Evolutionary conservation across 1,284 basidiomycete genomes (phyloP), one percentile per base, ranked within the genome.

Genomic region (Ustilago loliicola): DNA sequence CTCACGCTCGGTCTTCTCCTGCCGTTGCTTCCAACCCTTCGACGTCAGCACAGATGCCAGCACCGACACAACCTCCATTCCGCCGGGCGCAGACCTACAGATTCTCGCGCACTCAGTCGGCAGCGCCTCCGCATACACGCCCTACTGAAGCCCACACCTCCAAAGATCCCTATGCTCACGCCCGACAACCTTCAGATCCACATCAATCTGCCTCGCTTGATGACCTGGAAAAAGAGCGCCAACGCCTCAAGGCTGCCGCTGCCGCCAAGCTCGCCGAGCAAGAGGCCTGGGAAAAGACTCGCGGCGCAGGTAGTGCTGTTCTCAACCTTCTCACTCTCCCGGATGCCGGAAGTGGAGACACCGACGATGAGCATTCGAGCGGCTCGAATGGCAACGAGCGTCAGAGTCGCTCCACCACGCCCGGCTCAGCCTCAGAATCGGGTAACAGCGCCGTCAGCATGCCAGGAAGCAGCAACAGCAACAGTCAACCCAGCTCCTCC

Each of bases 221-320:
- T 29, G 67, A 71, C 42, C n/a, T 48, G 11, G 76, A 77, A 38
- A 69, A 69, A 59, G 75, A 78, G 59, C 60, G 68, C 11, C 71
- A 78, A 25, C 63, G 71, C 0, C 67, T 78, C 38, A 67, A 71
- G 23, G 71, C 67, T 15, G 71, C 67, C 4, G 79, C 75, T 11
- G 79, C 80, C 15, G 81, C 81, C n/a, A 78, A 78, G 47, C 63
- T 76, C 27, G 80, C 80, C 3, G 81, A 82, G 34, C 63, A 74
- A 42, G 76, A 80, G 48, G 80, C 80, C 1, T 85, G 83, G 83
- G 81, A 84, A 42, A 71, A 74, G 48, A 85, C 80, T 0, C 70
- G 83, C 7, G 83, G 83, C 10, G 83, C 83, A 5, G 83, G 83
- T 1, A 83, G 81, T 53, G 67, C 69, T 15, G 83, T 85, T 15